Base-by-base conservation (phyloP, 495 filamentous ascomycete species). In the Tirmania nivea region DNA sequence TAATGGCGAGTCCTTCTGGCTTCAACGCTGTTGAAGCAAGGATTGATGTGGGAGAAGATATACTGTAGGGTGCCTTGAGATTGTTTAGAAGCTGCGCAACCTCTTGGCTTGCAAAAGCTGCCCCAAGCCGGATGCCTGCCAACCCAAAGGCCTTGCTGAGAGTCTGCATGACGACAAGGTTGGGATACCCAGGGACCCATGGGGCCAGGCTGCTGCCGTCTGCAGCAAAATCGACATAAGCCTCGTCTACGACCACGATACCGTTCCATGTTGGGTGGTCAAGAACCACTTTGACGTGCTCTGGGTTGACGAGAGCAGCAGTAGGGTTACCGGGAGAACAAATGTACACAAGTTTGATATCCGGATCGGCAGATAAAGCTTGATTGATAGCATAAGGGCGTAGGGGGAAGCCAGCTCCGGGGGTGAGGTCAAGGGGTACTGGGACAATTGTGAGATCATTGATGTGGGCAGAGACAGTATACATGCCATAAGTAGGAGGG, bases 401-500 rank as follows among this genome's bases (percentile, higher is more conserved):
- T 34, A 92, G 69, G 39, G 68, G 71, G 68, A 96, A 96, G 17
- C 64, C 70, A 0, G 72, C 73, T 19, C 14, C 39, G 3, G 39
- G 39, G 31, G 63, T 50, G 7, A 67, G 67, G 57, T 79, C 70
- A n/a, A 96, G 70, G 1, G 86, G 84, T 16, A 95, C 79, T 63
- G 83, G 84, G 60, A 93, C 81, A 8, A 96, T 73, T 14, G 74
- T 75, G 21, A 97, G 69, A 61, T 96, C 92, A 69, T 97, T 97
- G 55, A 93, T 79, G 60, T 88, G 79, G 0, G 92, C 90, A 49
- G 84, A 90, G 16, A 96, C 90, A 20, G 77, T 73, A 69, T 97
- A 96, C 90, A 97, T 97, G 61, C 90, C 90, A 69, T 97, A 97
- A 0, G 90, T 97, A 0, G 92, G 90, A 19, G 90, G 90, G 63